Base-by-base conservation (phyloP, 306 rosid genomes). In the Purshia tridentata region DNA sequence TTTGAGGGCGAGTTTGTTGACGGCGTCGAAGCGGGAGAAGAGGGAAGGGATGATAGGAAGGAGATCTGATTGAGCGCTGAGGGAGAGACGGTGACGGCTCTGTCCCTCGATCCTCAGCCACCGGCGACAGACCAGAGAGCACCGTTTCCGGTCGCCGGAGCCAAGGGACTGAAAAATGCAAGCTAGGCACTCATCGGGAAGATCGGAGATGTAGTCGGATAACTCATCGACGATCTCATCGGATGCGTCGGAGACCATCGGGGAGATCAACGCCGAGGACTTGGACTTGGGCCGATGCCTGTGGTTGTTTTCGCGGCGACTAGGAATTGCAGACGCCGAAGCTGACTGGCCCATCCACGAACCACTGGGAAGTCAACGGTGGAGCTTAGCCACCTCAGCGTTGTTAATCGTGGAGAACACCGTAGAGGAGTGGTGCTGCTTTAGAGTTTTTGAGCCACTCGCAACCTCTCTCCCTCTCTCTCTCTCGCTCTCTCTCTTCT, bases 291-390 rank as follows among this genome's bases (percentile, higher is more conserved):
- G 59, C 18, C 88, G 87, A 61, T 61, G 70, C 70, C 67, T 69
- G 57, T 71, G 86, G 11, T 40, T 46, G 65, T 23, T 81, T 9
- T 85, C 94, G 41, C 91, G 92, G 78, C 92, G 87, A 80, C 78
- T 53, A 10, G 77, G 60, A 47, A 76, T 79, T 68, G 87, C 82
- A 55, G 82, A 84, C 72, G 90, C 78, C 81, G 99, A 95, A 75
- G 86, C 60, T 77, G 97, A 81, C 78, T 95, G 96, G 88, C 99
- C 99, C 99, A 95, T 95, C 86, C 85, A 89, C 85, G 81, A 29
- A 78, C 50, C 52, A 49, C 23, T 44, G 46, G 13, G 8, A 48
- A 73, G 52, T 2, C 39, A 40, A 82, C 80, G 78, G 80, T 53
- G 19, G 72, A 49, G 70, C 76, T 76, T 51, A 19, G 75, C 52